Percentiles rank a stretch among this genome's conserved stretches.
phyloP scores from a whole-genome alignment of 140 eudicot species.

The Erigeron philadelphicus region DNA sequence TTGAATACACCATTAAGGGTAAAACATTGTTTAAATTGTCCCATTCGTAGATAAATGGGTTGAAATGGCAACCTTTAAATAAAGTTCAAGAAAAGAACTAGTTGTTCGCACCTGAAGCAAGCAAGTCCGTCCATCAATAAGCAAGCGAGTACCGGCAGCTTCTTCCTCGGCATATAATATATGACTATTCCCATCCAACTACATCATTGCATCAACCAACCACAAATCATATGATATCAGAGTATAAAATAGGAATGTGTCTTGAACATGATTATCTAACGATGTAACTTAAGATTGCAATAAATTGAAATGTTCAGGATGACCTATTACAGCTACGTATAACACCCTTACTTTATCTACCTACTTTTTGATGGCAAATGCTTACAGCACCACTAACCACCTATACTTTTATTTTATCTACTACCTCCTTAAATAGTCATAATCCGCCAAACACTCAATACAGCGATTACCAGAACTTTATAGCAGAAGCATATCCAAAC shows the following conservation, averaged over 20 bases:
- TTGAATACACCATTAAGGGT: too few relatives aligned
- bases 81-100: neutral
- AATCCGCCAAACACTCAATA: too few relatives aligned
- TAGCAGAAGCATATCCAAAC: too few relatives aligned
- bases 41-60: too few relatives aligned
- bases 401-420: too few relatives aligned
- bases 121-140: conserved; percentile 98
- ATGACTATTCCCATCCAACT: conserved; percentile 98
- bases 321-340: neutral
- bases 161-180: conserved; percentile 96
- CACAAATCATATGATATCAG: neutral
- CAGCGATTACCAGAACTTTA: too few relatives aligned
- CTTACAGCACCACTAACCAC: too few relatives aligned
- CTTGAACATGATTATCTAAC: neutral
- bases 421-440: too few relatives aligned
- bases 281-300: neutral
- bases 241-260: neutral
- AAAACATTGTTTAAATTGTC: too few relatives aligned
- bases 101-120: conserved; percentile 73
- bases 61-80: too few relatives aligned
- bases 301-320: neutral
- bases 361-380: too few relatives aligned
- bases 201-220: conserved; percentile 26
- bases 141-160: conserved; percentile 98
- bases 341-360: too few relatives aligned